Base-by-base conservation (phyloP, 2,329 filamentous ascomycete species). In the Aureobasidium sp. region DNA sequence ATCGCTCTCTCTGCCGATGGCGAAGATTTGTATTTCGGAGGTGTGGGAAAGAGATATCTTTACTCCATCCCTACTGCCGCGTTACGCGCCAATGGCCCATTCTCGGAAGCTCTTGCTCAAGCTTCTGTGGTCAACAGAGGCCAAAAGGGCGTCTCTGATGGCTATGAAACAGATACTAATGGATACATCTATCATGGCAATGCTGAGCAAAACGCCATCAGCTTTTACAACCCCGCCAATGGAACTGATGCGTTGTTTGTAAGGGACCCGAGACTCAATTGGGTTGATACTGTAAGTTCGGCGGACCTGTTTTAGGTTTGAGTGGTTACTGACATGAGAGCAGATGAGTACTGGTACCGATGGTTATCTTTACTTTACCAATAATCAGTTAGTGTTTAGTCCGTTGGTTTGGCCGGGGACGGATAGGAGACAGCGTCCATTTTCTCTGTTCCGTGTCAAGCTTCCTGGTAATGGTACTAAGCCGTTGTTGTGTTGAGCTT, bases 381-480 rank as follows among this genome's bases (percentile, higher is more conserved):
- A 84, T 68, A 84, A 86, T 68, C 83, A 86, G 71, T 67, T 86
- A 66, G 80, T 79, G 1, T 83, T 81, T 70, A 80, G 84, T 72
- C 77, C 80, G 4, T 76, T 79, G 64, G 84, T 82, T 82, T 85
- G 85, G 67, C 70, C 79, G 68, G 81, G 82, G 0, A 73, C 78
- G 3, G 83, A 84, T 72, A 67, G 75, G 36, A 76, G 82, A 59
- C 66, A 71, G 6, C 71, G 81, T 68, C 83, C 82, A 0, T 82
- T 82, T 1, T 74, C 81, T n/a, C 80, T 85, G 53, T 66, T 84
- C 70, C 77, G 80, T 68, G 75, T 75, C 10, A 82, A 77, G 70
- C 59, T 84, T 67, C 79, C 78, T 2, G 75, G 79, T 64, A 74
- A 74, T n/a, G 79, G n/a, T n/a, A n/a, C n/a, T n/a, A n/a, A n/a